Conservation (phyloP, 2,329 filamentous ascomycete species). For the Fusarium globosum region DNA sequence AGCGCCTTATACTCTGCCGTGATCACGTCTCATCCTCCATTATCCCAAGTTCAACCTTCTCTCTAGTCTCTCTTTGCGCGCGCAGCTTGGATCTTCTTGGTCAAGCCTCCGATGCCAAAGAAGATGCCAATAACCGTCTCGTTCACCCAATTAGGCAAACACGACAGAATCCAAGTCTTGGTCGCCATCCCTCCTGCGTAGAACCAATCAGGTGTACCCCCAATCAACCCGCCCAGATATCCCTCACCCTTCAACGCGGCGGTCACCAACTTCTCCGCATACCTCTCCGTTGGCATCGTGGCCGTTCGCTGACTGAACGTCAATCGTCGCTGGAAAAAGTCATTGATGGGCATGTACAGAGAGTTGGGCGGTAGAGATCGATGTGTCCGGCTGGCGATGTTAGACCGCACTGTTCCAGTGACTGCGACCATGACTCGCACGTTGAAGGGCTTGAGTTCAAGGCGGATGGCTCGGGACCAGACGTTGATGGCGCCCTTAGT, state of each 20-base stretch:
- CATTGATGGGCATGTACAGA: slow-evolving; percentile 58
- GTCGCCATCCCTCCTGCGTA: slow-evolving; percentile 50
- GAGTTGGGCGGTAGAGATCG: slow-evolving; percentile 58
- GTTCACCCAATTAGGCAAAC: slow-evolving; percentile 44
- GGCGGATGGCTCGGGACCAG: slow-evolving; percentile 64
- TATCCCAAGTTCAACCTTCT: background rate
- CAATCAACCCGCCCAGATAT: slow-evolving; percentile 49
- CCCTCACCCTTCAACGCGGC: slow-evolving; percentile 56
- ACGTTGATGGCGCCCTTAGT: slow-evolving; percentile 65
- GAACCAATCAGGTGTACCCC: slow-evolving; percentile 49
- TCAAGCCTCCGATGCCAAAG: slow-evolving; percentile 45
- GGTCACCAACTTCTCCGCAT: slow-evolving; percentile 56
- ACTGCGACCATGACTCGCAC: slow-evolving; percentile 69
- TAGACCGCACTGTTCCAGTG: slow-evolving; percentile 64
- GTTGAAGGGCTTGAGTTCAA: slow-evolving; percentile 64
- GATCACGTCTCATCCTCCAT: background rate
- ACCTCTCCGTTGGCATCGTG: slow-evolving; percentile 58
- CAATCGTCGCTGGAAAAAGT: slow-evolving; percentile 59
- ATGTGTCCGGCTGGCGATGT: slow-evolving; percentile 57
- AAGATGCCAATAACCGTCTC: slow-evolving; percentile 46
- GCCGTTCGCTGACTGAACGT: slow-evolving; percentile 61
- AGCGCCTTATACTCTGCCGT: background rate
- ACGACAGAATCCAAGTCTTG: slow-evolving; percentile 43
- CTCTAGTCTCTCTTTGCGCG: slow-evolving; percentile 39
- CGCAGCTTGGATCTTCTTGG: slow-evolving; percentile 40